Evolutionary conservation across 441 rosid species (phyloP), one percentile per base, ranked within the genome.

Genomic region (Daphne laureola): DNA sequence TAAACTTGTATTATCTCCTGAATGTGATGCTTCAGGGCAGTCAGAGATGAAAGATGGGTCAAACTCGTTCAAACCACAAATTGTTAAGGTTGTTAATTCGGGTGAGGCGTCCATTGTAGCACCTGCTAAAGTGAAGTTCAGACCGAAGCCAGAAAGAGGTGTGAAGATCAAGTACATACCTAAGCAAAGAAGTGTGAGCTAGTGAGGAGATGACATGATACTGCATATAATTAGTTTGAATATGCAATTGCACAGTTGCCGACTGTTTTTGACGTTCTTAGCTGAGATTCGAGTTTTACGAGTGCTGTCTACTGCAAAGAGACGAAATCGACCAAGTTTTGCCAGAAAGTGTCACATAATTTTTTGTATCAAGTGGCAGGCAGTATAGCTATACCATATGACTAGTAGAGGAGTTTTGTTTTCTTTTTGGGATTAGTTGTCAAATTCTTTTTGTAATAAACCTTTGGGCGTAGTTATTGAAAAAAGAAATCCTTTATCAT

Each of bases 261-360:
- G 40, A 47, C 54, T 43, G 14, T 55, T 56, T 56, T 25, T 55
- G 60, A 61, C 48, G 69, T 75, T 72, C 61, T 71, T 58, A 80
- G 76, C 81, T 71, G 87, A 69, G 84, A 80, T 78, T 76, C 84
- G 87, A 74, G 77, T 82, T 85, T 85, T 82, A 62, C 77, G 51
- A 60, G 49, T 61, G 80, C 73, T 81, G 72, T 77, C 83, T 81
- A 80, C 71, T 44, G 60, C 58, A 62, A 67, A 27, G 46, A 54
- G 52, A 58, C 66, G 50, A 51, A 53, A 52, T 7, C 7, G 38
- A 31, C 11, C 2, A 53, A 64, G 15, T 57, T 59, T 59, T 74
- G 43, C 54, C 62, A 53, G 67, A 42, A 58, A 63, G 51, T 41
- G 27, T 57, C 53, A 59, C 58, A 57, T 43, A 16, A n/a, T 63